phyloP scores from a whole-genome alignment of 2,329 filamentous ascomycete species.

The Pseudopithomyces maydicus region DNA sequence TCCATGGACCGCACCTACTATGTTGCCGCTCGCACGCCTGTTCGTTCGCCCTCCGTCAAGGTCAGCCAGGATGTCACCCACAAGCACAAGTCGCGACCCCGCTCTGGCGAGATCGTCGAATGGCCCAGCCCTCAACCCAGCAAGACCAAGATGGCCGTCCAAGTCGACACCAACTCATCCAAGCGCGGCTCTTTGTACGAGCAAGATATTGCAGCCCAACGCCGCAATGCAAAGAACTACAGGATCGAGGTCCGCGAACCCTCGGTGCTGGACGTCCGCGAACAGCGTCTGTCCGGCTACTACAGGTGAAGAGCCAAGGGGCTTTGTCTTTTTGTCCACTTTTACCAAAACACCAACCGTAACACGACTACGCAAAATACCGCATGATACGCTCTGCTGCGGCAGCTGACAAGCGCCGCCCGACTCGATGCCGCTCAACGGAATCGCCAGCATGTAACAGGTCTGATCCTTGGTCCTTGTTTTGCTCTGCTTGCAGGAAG shows the following conservation, averaged over 20 bases:
- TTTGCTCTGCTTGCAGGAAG: slow-evolving; percentile 28
- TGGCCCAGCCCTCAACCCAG: slow-evolving; percentile 30
- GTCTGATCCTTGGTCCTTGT: slow-evolving; percentile 28
- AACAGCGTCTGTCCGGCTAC: slow-evolving; percentile 46
- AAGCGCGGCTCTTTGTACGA: slow-evolving; percentile 50
- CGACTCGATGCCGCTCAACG: slow-evolving; percentile 18
- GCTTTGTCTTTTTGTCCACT: slow-evolving; percentile 17
- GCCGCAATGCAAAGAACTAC: slow-evolving; percentile 44
- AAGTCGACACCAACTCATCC: slow-evolving; percentile 37
- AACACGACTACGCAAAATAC: background rate
- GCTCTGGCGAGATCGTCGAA: slow-evolving; percentile 44
- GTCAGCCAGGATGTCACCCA: slow-evolving; percentile 34
- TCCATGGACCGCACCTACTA: slow-evolving; percentile 52
- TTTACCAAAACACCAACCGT: background rate
- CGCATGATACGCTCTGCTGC: slow-evolving; percentile 16
- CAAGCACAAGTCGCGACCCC: slow-evolving; percentile 39
- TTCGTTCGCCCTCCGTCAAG: slow-evolving; percentile 38
- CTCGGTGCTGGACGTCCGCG: slow-evolving; percentile 40
- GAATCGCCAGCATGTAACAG: slow-evolving; percentile 27
- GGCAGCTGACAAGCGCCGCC: slow-evolving; percentile 30
- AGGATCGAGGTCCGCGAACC: slow-evolving; percentile 50
- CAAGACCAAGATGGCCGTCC: slow-evolving; percentile 26
- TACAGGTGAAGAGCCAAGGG: slow-evolving; percentile 38
- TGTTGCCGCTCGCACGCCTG: slow-evolving; percentile 43
- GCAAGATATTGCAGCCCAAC: slow-evolving; percentile 43